Evolutionary conservation across 176 grass and related monocot species (phyloP), one percentile per base, ranked within the genome.

Genomic region (Sorghum bicolor): DNA sequence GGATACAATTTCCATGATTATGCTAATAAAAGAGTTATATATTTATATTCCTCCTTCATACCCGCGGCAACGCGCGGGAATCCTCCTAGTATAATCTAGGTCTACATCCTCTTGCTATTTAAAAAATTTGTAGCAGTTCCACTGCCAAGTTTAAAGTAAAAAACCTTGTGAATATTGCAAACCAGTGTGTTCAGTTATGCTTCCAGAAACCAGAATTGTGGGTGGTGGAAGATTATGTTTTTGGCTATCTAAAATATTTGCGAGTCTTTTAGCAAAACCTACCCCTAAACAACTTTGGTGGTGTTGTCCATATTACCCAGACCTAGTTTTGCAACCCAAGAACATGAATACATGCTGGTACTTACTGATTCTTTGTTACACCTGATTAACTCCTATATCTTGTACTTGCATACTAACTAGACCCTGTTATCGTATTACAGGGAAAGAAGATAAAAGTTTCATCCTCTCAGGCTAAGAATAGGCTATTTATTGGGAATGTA

Each of bases 401-500:
- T 81, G 19, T 79, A 61, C 22, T 82, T 38, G 74, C 29, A 67
- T 86, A 72, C 14, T 48, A 55, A 64, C 58, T 85, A 17, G 58
- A 66, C 28, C 78, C 40, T 64, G 22, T 77, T 45, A 24, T 45
- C 70, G 76, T 73, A 44, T 84, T 84, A 62, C 58, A 95, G 91
- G 93, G 87, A 67, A 98, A 90, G 36, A 90, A 79, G 39, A 86
- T 98, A 86, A 98, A 50, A 34, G 87, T 90, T 76, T 92, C 96
- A 16, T 77, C 91, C 20, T 94, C 93, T 16, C 91, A 95, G 80
- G 89, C 89, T 64, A 98, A 95, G 74, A 89, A 98, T 89, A 88
- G 85, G 80, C 78, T 98, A 38, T 98, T 98, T 67, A 90, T 98
- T 86, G 96, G 96, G 57, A 92, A 98, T 93, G 32, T 98, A 67